phyloP scores from a whole-genome alignment of 345 rosid species.

The Gossypium stocksii region DNA sequence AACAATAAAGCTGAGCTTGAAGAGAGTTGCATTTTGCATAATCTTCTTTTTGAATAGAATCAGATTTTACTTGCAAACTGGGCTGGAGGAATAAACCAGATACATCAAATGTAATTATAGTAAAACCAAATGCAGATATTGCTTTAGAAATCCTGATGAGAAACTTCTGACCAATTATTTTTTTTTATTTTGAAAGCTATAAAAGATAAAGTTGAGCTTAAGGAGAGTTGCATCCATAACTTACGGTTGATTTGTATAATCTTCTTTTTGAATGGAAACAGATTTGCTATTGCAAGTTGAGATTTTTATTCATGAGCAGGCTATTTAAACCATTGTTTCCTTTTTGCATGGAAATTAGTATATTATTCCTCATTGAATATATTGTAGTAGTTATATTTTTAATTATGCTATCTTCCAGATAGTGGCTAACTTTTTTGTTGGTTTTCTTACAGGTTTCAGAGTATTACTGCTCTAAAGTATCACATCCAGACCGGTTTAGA shows the following conservation, averaged over 20 bases:
- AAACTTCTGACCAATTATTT: too few relatives aligned
- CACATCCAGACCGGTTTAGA: constrained; percentile 82
- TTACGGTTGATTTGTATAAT: neutral
- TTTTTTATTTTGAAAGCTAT: neutral
- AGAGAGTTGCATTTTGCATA: neutral
- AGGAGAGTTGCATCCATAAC: neutral
- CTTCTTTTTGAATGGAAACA: neutral
- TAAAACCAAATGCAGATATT: neutral
- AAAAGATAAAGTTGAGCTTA: neutral
- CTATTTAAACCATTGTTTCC: neutral
- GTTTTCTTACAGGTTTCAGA: constrained; percentile 57
- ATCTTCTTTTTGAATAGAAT: neutral
- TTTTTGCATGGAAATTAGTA: neutral
- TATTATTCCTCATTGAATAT: constrained; percentile 10
- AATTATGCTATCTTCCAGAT: constrained; percentile 5
- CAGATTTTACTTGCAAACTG: neutral
- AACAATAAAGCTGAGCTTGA: neutral
- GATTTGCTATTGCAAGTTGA: neutral
- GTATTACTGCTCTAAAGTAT: constrained; percentile 67
- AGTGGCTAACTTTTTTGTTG: constrained; percentile 20
- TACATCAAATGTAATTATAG: neutral
- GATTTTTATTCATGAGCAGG: neutral
- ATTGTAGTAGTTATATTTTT: neutral
- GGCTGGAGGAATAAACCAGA: neutral
- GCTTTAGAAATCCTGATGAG: neutral